A percentile compares a stretch with the other conserved stretches of the same genome.
Evolutionary conservation across 306 rosid species (phyloP).

Genomic region (Urtica urens): DNA sequence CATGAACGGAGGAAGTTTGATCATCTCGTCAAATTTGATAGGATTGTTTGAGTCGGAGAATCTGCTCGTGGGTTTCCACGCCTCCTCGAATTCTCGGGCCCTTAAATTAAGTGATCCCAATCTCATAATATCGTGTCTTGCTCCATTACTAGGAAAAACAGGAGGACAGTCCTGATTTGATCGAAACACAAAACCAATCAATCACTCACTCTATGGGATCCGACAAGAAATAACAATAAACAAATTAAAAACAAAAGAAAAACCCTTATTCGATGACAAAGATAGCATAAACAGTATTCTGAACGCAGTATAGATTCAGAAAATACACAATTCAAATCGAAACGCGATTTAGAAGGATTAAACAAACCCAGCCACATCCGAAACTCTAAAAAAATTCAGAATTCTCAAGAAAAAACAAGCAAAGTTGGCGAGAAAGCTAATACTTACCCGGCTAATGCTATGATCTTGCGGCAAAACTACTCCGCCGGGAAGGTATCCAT

Average conservation of each 20-base stretch:
- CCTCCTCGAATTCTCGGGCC: constrained; percentile 25
- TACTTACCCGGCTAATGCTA: constrained; percentile 9
- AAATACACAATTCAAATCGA: background rate
- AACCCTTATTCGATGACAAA: no score
- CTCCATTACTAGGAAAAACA: constrained; percentile 26
- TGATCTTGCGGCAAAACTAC: constrained; percentile 43
- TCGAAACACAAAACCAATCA: constrained; percentile 2
- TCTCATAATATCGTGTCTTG: constrained; percentile 35
- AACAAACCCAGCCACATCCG: no score
- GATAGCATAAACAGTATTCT: no score
- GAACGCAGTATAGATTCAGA: no score
- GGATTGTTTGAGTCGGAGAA: constrained; percentile 26
- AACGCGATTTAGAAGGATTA: background rate
- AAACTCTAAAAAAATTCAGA: background rate
- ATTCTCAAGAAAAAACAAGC: background rate
- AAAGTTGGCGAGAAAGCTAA: constrained; percentile 33
- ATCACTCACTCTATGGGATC: background rate
- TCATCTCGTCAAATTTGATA: constrained; percentile 26
- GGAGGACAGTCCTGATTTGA: constrained; percentile 42
- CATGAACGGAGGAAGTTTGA: constrained; percentile 28
- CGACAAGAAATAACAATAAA: background rate
- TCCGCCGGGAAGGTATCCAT: constrained; percentile 45
- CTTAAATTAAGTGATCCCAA: constrained; percentile 32
- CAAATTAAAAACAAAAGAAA: no score
- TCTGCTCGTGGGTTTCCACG: constrained; percentile 31